Percentiles rank a stretch among this genome's conserved stretches.
Evolutionary conservation across 495 filamentous ascomycete genomes (phyloP).

Genomic region (Glutinoglossum americanum): DNA sequence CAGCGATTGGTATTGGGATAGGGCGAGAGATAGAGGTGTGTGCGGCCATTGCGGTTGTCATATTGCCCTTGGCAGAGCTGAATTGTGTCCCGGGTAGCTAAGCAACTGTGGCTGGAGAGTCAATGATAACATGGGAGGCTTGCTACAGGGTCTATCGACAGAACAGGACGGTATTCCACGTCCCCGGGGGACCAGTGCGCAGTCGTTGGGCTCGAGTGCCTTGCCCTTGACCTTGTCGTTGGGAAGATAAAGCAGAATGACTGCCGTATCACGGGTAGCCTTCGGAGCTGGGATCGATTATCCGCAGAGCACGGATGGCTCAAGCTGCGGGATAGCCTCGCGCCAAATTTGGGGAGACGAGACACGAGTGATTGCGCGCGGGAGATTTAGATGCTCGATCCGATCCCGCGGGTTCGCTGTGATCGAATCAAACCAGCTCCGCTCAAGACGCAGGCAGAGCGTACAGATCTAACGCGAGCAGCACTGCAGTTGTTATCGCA

Average conservation of each 20-base stretch:
- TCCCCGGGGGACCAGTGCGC: background rate
- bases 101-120: background rate
- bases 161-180: background rate
- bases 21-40: slow-evolving; percentile 1
- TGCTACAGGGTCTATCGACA: background rate
- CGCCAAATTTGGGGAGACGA: background rate
- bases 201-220: background rate
- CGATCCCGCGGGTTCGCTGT: background rate
- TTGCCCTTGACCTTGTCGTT: background rate
- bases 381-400: background rate
- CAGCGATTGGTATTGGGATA: background rate
- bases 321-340: background rate
- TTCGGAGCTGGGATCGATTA: background rate
- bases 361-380: background rate
- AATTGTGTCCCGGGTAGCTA: background rate
- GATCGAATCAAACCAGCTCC: background rate
- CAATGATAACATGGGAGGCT: background rate
- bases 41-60: background rate
- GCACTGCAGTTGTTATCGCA: background rate
- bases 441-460: background rate
- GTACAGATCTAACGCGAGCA: background rate
- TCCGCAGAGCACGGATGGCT: background rate
- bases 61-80: background rate
- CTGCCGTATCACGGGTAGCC: background rate
- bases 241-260: background rate